Conservation (phyloP, 2,329 filamentous ascomycete genomes). For the Neofusicoccum kwambonambiense region DNA sequence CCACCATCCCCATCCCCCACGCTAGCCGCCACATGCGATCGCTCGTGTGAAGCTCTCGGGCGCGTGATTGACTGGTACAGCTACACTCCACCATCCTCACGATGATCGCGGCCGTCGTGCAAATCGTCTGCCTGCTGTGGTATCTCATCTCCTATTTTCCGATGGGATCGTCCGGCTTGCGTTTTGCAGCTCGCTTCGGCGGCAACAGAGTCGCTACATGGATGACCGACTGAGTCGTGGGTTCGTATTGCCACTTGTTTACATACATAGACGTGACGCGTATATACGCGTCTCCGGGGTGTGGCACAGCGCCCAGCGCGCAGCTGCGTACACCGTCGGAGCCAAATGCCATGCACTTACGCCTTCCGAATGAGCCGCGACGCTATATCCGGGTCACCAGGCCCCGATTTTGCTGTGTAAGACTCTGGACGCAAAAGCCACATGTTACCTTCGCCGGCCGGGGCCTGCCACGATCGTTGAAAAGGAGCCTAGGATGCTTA, state of each 20-base stretch:
- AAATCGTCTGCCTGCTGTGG: constrained; percentile 82
- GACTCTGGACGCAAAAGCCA: constrained; percentile 8
- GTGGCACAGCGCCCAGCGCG: constrained; percentile 8
- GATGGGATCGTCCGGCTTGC: constrained; percentile 86
- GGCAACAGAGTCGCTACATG: constrained; percentile 80
- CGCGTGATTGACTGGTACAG: constrained; percentile 51
- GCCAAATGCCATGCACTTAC: constrained; percentile 11
- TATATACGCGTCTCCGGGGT: constrained; percentile 6
- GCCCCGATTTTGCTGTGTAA: constrained; percentile 1
- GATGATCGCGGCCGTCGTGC: constrained; percentile 76
- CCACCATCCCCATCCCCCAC: constrained; percentile 25
- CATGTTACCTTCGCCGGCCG: background rate
- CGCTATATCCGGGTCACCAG: constrained; percentile 7
- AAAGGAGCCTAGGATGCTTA: background rate
- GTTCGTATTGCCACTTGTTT: constrained; percentile 4
- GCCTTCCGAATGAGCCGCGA: constrained; percentile 16
- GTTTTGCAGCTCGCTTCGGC: constrained; percentile 83
- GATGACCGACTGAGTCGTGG: constrained; percentile 66
- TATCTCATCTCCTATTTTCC: constrained; percentile 97
- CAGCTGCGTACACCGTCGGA: background rate
- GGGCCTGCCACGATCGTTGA: background rate
- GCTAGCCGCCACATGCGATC: constrained; percentile 30
- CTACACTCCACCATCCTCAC: constrained; percentile 83
- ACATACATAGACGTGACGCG: constrained; percentile 14
- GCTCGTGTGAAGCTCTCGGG: constrained; percentile 34